Base-by-base conservation (phyloP, 83 land plant genomes). In the Diphasiastrum complanatum region DNA sequence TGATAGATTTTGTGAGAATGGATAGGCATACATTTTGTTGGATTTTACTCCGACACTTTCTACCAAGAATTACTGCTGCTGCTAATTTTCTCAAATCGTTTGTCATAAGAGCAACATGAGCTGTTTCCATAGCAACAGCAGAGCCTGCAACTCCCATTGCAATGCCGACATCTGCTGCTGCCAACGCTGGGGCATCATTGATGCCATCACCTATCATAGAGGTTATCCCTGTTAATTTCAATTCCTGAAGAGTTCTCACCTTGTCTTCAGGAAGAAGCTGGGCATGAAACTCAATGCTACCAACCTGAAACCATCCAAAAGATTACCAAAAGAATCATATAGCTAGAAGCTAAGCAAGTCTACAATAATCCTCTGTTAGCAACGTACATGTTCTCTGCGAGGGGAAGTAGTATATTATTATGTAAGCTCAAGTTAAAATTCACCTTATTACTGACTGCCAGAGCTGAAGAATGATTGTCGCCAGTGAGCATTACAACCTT, bases 181-280 rank as follows among this genome's bases (percentile, higher is more conserved):
- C 96, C 38, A 92, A 52, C n/a, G 97, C 91, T 10, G 91, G 91
- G 27, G 91, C 96, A 61, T 92, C 96, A 65, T 92, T 92, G 37
- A 88, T 69, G 0, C 97, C 97, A 66, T 92, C 97, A 32, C 97
- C 97, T 8, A 88, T 71, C 97, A 92, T 92, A 8, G 77, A 83
- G 23, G 82, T 83, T 14, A 66, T 57, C 1, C 85, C 96, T 16
- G 34, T 46, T 22, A 34, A 10, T 34, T 65, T 78, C 46, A 80
- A 64, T 1, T 76, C 75, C 43, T 70, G 27, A 18, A 91, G 65
- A 1, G 80, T 74, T 31, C 35, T 47, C 1, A 82, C 97, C 67
- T 91, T 91, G 60, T 87, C 95, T 52, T 82, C 83, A 22, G 97
- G 97, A 8, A 84, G 77, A 47, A 91, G 78, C 60, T 81, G 77